Base-by-base conservation (phyloP, 2,329 filamentous ascomycete species). In the Balansia obtecta region DNA sequence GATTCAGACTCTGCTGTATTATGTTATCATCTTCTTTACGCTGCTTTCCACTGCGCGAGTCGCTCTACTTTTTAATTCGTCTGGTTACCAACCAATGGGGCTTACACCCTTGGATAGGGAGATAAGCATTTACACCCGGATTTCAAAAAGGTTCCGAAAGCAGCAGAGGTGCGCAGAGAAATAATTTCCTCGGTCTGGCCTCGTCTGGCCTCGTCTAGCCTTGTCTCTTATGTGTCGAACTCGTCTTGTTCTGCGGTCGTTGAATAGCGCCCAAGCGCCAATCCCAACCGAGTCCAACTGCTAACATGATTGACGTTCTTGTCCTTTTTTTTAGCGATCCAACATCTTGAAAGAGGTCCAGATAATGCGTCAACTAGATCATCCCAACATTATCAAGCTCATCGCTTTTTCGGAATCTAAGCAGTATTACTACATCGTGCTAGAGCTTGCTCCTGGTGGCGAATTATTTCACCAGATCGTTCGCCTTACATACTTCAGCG, bases 401-500 rank as follows among this genome's bases (percentile, higher is more conserved):
- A 77, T 97, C 61, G 88, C 95, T 61, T 97, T 97, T 64, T 86
- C 86, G 55, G 93, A 98, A 68, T 94, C 90, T 1, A 79, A 80
- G 52, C 89, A 97, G 66, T 96, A 96, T 66, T 97, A 97, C 70
- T 98, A 94, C 71, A 96, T 98, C 59, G 83, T 98, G 42, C 80
- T 98, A 40, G 93, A 98, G 69, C 77, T 97, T 42, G 95, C 91
- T 52, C 89, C 90, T 0, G 93, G 93, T 52, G 93, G 93, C 63
- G 93, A 98, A 70, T 75, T 98, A 11, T 98, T 98, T 75, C 93
- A 98, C 67, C 91, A 97, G 66, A 97, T 98, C 59, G 93, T 98
- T 48, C 86, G 91, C 57, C 80, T 98, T 65, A 98, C 93, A 13
- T 98, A 97, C 67, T 98, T 98, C 65, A 97, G 91, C 71, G 93